Percentiles rank a stretch among this genome's conserved stretches.
These are phyloP conservation scores for Boletus vinaceobasis DNA, from an alignment of 768 basidiomycete genomes.

Conservation along the genomic window DNA sequence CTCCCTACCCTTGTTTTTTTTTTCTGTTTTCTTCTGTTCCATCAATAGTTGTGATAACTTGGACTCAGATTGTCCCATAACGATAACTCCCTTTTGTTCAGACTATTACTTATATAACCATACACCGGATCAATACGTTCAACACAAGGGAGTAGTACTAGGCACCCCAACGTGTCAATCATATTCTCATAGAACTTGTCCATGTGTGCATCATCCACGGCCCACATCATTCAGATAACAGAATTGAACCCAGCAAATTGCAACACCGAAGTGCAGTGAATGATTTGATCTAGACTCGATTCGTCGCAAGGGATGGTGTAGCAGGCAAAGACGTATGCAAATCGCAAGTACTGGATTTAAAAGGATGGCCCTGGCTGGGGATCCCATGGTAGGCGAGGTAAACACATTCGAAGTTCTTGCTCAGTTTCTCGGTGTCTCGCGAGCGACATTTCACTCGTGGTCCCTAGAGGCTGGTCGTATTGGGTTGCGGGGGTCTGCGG, in stretches of 20 bases:
- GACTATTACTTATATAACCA: too few species aligned
- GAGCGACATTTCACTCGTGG: too few species aligned
- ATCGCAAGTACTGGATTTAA: neutral
- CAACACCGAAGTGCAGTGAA: neutral
- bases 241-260: neutral
- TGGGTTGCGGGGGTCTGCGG: too few species aligned
- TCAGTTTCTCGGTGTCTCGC: neutral
- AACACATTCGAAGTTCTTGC: neutral
- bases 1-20: neutral
- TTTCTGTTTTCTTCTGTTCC: neutral
- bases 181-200: neutral
- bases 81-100: neutral
- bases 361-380: neutral
- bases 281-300: neutral
- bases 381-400: neutral
- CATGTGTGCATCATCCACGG: neutral
- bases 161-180: neutral
- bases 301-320: neutral
- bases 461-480: too few species aligned
- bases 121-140: neutral
- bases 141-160: too few species aligned
- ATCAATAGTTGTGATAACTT: neutral
- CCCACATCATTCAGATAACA: neutral
- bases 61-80: neutral
- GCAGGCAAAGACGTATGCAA: neutral